Conservation (phyloP, 108 stramenopile species). For the Cylindrotheca fusiformis region DNA sequence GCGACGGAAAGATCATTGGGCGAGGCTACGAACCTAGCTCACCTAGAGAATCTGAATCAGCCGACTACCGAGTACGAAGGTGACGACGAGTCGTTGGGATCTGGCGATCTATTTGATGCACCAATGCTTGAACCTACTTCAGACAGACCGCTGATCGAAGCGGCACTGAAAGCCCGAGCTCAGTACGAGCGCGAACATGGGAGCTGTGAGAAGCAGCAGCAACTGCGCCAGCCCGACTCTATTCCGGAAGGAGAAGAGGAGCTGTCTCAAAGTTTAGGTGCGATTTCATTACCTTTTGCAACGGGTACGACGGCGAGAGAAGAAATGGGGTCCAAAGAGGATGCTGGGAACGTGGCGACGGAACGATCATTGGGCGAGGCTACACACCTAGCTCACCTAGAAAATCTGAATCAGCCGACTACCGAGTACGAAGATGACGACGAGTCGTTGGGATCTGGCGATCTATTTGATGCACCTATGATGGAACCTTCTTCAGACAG, state of each 20-base stretch:
- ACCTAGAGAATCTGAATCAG: slow-evolving; percentile 2
- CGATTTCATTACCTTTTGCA: too few relatives aligned
- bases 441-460: background rate
- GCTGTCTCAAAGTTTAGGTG: too few relatives aligned
- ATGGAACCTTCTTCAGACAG: background rate
- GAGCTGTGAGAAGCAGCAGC: background rate
- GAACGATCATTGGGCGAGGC: background rate
- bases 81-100: slow-evolving; percentile 4
- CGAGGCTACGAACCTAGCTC: too few relatives aligned
- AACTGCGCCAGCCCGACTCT: background rate
- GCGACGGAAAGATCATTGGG: background rate
- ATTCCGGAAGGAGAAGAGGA: too few relatives aligned
- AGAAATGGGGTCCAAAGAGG: too few relatives aligned
- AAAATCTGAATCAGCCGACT: slow-evolving; percentile 7
- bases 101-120: slow-evolving; percentile 1
- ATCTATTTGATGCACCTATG: slow-evolving; percentile 9
- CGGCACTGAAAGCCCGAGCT: background rate
- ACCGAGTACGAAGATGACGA: background rate
- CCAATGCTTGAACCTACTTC: background rate
- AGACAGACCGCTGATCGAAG: background rate
- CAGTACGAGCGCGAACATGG: too few relatives aligned
- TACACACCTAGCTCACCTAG: slow-evolving; percentile 1
- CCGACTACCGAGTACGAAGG: background rate
- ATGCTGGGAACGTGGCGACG: background rate
- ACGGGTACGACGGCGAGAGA: too few relatives aligned